phyloP scores from a whole-genome alignment of 148 eudicot species.

The Rhododendron ferrugineum region DNA sequence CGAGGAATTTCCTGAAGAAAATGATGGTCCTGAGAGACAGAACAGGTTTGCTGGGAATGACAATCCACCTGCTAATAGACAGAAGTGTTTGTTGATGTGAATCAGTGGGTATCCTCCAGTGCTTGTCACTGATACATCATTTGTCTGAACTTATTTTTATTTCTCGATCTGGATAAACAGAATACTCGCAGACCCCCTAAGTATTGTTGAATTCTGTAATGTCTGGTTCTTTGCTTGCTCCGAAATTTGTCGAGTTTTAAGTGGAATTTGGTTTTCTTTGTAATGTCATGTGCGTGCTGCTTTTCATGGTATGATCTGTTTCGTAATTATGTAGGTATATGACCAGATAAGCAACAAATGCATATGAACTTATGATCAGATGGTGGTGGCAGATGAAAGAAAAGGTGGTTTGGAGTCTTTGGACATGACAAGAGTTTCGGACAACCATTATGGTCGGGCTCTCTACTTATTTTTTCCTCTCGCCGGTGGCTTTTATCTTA shows the following conservation, averaged over 20 bases:
- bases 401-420: not conserved
- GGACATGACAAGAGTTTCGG: not conserved
- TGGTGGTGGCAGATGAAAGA: not conserved
- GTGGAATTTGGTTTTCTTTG: not conserved
- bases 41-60: not conserved
- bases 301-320: not conserved
- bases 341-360: not conserved
- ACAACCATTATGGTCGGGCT: not conserved
- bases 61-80: slow-evolving; percentile 14
- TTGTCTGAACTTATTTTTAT: not conserved
- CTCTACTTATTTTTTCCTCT: not conserved
- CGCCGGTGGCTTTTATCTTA: not conserved
- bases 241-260: not conserved
- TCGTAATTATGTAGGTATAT: not conserved
- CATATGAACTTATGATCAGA: not conserved
- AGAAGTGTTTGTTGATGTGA: slow-evolving; percentile 4
- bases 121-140: not conserved
- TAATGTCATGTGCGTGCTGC: not conserved
- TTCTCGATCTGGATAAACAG: not conserved
- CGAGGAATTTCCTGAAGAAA: slow-evolving; percentile 7
- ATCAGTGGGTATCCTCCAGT: not conserved
- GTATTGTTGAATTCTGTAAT: not conserved
- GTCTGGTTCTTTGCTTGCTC: not conserved
- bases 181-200: not conserved
- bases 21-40: not conserved